Conservation (phyloP, 345 rosid species). For the Bruguiera sexangula region DNA sequence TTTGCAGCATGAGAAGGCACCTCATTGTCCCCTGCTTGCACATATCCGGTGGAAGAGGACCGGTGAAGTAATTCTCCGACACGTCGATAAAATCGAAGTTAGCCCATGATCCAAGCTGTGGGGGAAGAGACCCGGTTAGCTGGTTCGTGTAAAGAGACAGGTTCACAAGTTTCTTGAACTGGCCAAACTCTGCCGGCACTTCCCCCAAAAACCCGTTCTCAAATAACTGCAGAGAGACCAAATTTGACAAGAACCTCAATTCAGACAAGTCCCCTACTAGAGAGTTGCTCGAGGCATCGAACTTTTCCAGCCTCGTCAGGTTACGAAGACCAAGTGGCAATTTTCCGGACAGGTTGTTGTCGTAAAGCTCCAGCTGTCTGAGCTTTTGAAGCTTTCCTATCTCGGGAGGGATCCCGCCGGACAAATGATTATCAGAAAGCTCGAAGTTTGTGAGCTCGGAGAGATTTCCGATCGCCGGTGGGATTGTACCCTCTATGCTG, state of each 20-base stretch:
- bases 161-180: slow-evolving; percentile 54
- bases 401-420: slow-evolving; percentile 59
- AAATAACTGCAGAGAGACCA: slow-evolving; percentile 59
- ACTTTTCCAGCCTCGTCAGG: slow-evolving; percentile 47
- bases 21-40: slow-evolving; percentile 76
- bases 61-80: slow-evolving; percentile 67
- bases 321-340: slow-evolving; percentile 66
- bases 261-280: slow-evolving; percentile 67
- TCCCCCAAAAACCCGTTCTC: slow-evolving; percentile 58
- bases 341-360: slow-evolving; percentile 55
- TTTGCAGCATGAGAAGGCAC: slow-evolving; percentile 60
- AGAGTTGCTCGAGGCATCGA: slow-evolving; percentile 59
- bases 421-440: slow-evolving; percentile 42
- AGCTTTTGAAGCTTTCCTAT: slow-evolving; percentile 58
- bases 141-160: slow-evolving; percentile 66
- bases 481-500: slow-evolving; percentile 57
- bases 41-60: slow-evolving; percentile 83
- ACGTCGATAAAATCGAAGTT: slow-evolving; percentile 72
- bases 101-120: slow-evolving; percentile 64
- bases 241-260: slow-evolving; percentile 46
- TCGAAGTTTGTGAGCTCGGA: slow-evolving; percentile 54
- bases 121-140: slow-evolving; percentile 70
- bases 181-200: slow-evolving; percentile 69
- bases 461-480: slow-evolving; percentile 55
- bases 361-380: slow-evolving; percentile 65